Evolutionary conservation across 768 basidiomycete genomes (phyloP), one percentile per base, ranked within the genome.

Genomic region (Pulveroboletus frians): DNA sequence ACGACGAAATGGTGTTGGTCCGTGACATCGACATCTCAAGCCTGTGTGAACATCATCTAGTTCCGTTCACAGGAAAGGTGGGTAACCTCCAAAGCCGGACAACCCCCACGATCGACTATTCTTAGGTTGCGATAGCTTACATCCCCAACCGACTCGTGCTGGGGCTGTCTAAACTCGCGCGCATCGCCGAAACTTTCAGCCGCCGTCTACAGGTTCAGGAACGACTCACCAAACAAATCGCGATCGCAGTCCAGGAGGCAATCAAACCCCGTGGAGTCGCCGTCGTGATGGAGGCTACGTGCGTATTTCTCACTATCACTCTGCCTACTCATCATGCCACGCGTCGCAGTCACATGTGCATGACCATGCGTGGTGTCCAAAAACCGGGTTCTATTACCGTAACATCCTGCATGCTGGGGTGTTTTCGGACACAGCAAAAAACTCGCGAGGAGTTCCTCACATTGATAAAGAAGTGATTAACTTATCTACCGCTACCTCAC

Each of bases 321-420:
- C 46, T 47, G 32, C 48, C 39, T 13, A 46, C 58, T 57, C 35
- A 46, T n/a, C 46, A 27, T 34, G 50, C 47, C 50, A 18, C 32
- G 46, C 50, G 42, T 39, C 31, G 5, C 61, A 94, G 92, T 20
- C 95, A 98, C 70, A 79, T 97, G 69, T 98, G 95, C 65, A 99
- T 99, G 96, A 93, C 95, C 3, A 98, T 98, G 95, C 87, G 96
- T 54, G 96, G 96, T 46, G 96, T 99, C 9, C 96, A 99, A 71
- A 99, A 99, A 71, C 95, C 95, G 3, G 96, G 96, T 21, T 79
- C 95, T 7, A 81, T 88, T 20, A 99, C 96, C 1, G 87, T 93
- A 39, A 99, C 96, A 6, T 93, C 90, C 5, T 95, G 93, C 59
- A 99, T 99, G 96, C 75, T 97, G 45, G 96, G 96, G 14, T 96